Evolutionary conservation across 2,329 filamentous ascomycete species (phyloP).

Genomic region (Colletotrichum sp.): DNA sequence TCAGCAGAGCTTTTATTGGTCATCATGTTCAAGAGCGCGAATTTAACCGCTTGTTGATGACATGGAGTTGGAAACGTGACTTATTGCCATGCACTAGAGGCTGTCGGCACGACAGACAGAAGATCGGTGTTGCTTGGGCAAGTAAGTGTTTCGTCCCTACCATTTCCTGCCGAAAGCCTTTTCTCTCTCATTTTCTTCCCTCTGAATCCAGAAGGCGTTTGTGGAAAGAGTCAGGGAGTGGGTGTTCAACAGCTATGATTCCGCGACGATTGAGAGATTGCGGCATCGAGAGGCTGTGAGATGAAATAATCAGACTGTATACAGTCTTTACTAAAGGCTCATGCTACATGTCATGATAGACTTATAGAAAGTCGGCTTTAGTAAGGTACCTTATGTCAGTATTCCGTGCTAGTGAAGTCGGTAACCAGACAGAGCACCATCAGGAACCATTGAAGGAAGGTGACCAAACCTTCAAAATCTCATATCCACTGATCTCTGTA

Average conservation of each 20-base stretch:
- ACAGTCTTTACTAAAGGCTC: neutral
- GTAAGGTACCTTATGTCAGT: neutral
- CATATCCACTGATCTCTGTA: too few species aligned
- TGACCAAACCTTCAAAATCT: too few species aligned
- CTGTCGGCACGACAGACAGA: fast-evolving
- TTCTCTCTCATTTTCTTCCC: neutral
- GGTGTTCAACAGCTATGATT: neutral
- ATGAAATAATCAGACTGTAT: neutral
- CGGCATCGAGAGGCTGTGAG: neutral
- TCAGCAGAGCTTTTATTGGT: neutral
- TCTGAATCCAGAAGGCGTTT: fast-evolving
- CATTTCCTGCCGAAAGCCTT: neutral
- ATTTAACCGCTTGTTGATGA: fast-evolving
- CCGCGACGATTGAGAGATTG: neutral
- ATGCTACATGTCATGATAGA: neutral
- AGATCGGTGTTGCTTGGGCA: neutral
- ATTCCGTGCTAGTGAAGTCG: neutral
- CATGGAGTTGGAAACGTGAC: fast-evolving
- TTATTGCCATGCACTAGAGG: neutral
- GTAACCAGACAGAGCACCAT: too few species aligned
- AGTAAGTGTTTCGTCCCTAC: neutral
- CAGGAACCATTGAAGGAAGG: too few species aligned
- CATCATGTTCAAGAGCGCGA: fast-evolving
- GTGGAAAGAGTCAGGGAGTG: fast-evolving
- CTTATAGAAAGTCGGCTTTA: neutral